Base-by-base conservation (phyloP, 495 filamentous ascomycete species). In the Entonaema liquescens region DNA sequence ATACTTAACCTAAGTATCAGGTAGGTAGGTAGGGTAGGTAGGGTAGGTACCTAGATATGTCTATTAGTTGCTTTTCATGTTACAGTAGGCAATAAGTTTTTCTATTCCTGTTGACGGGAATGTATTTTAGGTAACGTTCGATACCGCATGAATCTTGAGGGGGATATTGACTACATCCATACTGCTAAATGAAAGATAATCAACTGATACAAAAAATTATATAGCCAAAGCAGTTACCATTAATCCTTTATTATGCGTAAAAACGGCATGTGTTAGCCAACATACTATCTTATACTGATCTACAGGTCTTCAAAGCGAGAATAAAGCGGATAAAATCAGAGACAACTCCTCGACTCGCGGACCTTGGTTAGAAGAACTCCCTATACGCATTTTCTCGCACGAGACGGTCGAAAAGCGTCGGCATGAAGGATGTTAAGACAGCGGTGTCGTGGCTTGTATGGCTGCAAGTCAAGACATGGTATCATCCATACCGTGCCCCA, bases 391-490 rank as follows among this genome's bases (percentile, higher is more conserved):
- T 52, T 21, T 53, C 31, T 65, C 50, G 31, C 31, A 62, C 56
- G 65, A 52, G 55, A 61, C 56, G 52, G 17, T 26, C 49, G 21
- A 38, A 66, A 50, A 29, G 28, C 29, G 49, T 21, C 44, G 26
- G 56, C 63, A 49, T 54, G 49, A 54, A 62, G 50, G 68, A 33
- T 64, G 17, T 33, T 62, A 66, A 55, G 49, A 38, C 33, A 67
- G 47, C 61, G 25, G 62, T 64, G 44, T 57, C 52, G 44, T 70
- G 67, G 67, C 70, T 73, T 73, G 66, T 61, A 63, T 62, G 53
- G 49, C 60, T 70, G 67, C 67, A 63, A 69, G 61, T 67, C 35
- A 70, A 59, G 42, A 50, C 59, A 21, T 72, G 59, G 64, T 59
- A 28, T 15, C 50, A 59, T 60, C 58, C 60, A 40, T 49, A 62